Base-by-base conservation (phyloP, 495 filamentous ascomycete genomes). In the Talaromyces thailandensis region DNA sequence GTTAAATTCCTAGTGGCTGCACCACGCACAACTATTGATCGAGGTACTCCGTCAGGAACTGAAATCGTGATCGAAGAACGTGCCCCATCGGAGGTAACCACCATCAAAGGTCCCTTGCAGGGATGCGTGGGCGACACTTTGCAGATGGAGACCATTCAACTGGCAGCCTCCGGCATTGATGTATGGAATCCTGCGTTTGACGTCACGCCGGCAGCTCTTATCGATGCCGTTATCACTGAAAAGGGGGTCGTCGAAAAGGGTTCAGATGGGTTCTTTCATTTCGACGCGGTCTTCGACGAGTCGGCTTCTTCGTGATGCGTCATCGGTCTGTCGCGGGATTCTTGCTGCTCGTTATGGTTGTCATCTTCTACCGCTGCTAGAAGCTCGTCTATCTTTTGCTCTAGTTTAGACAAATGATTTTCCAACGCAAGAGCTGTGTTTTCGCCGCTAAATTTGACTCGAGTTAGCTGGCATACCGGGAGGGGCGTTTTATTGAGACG, bases 171-270 rank as follows among this genome's bases (percentile, higher is more conserved):
- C 64, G 82, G 84, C 2, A 94, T 96, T 51, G 77, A 78, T 51
- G 90, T 96, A 23, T 98, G 93, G 91, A 98, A 98, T 68, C 94
- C 95, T 28, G 88, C 92, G 21, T 98, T 98, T 68, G 94, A 98
- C 71, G 88, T 98, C 28, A 98, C 94, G 2, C 93, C 94, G 0
- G 78, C 86, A 31, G 80, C 81, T 51, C 77, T 97, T 28, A 96
- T 98, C 63, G 95, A 98, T 76, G 93, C 88, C 6, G 89, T 98
- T 65, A 88, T 97, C 58, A 98, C 94, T 0, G 94, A 98, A 75
- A 84, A 88, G 62, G 93, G 94, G 4, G 89, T 95, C 16, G 85
- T 91, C 9, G 87, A 92, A 68, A 94, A 91, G 75, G 83, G 79
- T 26, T 64, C 70, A n/a, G 80, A 88, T 60, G 92, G 88, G n/a